Percentiles rank a stretch among this genome's conserved stretches.
Evolutionary conservation across 2,329 filamentous ascomycete genomes (phyloP).

Genomic region (Mycosphaerella arachidis): DNA sequence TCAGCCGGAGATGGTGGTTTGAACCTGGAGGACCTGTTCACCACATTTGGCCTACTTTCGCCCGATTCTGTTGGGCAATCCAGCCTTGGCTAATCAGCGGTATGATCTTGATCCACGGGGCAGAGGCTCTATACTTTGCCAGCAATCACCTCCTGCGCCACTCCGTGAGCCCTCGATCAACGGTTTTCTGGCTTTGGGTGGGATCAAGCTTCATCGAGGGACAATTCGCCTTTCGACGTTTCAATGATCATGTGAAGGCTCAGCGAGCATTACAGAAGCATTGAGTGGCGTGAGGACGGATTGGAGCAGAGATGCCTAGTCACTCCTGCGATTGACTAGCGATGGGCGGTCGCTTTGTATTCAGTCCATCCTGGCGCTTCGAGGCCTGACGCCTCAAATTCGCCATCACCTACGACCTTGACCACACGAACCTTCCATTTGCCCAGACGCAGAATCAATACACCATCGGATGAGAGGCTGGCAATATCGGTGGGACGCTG

Average conservation of each 20-base stretch:
- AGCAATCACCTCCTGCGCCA: slow-evolving; percentile 46
- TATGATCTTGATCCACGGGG: slow-evolving; percentile 60
- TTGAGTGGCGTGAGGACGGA: slow-evolving; percentile 17
- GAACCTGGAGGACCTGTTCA: slow-evolving; percentile 44
- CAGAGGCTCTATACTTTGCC: slow-evolving; percentile 55
- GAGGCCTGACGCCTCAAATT: slow-evolving; percentile 46
- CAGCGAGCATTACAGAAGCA: slow-evolving; percentile 39
- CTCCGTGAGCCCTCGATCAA: slow-evolving; percentile 47
- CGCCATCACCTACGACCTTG: slow-evolving; percentile 51
- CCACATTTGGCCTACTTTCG: slow-evolving; percentile 51
- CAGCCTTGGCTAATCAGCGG: slow-evolving; percentile 56
- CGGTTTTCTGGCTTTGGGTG: slow-evolving; percentile 54
- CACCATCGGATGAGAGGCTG: slow-evolving; percentile 54
- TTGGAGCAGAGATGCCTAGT: not conserved
- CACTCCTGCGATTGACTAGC: not conserved
- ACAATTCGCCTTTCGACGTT: slow-evolving; percentile 44
- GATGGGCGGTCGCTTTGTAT: slow-evolving; percentile 6
- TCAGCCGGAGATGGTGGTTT: slow-evolving; percentile 49
- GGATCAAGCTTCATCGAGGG: slow-evolving; percentile 51
- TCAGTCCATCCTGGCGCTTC: slow-evolving; percentile 50
- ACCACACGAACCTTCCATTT: slow-evolving; percentile 59
- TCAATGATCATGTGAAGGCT: slow-evolving; percentile 41
- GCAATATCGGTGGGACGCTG: slow-evolving; percentile 57
- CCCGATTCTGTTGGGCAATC: slow-evolving; percentile 54
- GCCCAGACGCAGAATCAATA: slow-evolving; percentile 54